phyloP scores from a whole-genome alignment of 768 basidiomycete species.

The Rhizopogon roseolus region DNA sequence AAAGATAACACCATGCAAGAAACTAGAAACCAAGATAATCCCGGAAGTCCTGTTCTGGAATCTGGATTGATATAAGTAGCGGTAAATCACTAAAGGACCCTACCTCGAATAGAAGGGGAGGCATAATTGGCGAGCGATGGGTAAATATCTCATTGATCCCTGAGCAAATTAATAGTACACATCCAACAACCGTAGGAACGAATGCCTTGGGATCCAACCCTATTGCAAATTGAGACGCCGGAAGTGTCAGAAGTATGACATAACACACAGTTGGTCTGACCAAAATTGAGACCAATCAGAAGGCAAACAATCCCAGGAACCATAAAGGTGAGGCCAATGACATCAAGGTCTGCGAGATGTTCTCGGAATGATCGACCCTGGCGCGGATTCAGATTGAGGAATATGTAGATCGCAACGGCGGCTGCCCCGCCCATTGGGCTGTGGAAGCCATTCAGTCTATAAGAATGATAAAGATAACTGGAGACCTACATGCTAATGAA shows the following conservation, averaged over 20 bases:
- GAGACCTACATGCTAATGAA: conserved; percentile 65
- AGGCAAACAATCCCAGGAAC: conserved; percentile 63
- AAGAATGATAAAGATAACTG: neutral
- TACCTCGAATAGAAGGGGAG: conserved; percentile 71
- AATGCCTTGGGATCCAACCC: conserved; percentile 62
- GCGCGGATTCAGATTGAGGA: conserved; percentile 78
- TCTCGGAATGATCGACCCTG: conserved; percentile 50
- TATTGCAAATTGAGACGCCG: conserved; percentile 15
- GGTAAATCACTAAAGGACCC: neutral
- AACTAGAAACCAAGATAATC: conserved; percentile 49
- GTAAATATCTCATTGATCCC: conserved; percentile 60
- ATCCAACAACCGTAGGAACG: conserved; percentile 54
- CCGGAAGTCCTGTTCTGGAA: conserved; percentile 71
- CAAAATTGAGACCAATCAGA: conserved; percentile 69
- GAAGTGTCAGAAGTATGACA: neutral
- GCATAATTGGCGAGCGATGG: conserved; percentile 63
- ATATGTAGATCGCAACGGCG: conserved; percentile 57
- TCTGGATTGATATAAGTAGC: conserved; percentile 32
- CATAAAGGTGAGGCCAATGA: conserved; percentile 59
- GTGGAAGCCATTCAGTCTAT: neutral
- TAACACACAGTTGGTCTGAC: conserved; percentile 59
- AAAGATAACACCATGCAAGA: conserved; percentile 64
- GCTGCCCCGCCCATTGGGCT: conserved; percentile 75
- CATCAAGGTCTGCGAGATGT: conserved; percentile 67
- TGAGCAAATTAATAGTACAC: conserved; percentile 44